Conservation (phyloP, 1,284 basidiomycete species). For the Mycena citricolor region DNA sequence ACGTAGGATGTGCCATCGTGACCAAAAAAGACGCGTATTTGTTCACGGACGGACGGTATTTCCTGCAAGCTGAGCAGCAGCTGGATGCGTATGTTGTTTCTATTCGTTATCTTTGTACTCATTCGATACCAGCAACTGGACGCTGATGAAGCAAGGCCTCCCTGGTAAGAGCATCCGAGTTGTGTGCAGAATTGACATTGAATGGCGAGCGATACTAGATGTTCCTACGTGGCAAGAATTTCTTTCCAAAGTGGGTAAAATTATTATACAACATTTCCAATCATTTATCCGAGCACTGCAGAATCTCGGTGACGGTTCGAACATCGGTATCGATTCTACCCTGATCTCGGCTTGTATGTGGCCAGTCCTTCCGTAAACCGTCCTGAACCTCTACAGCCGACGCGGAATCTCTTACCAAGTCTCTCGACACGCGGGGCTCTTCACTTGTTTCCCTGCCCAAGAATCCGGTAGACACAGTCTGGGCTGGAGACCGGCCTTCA, state of each 20-base stretch:
- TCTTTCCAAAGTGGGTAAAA: conserved; percentile 60
- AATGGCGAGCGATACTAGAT: conserved; percentile 43
- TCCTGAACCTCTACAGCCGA: conserved; percentile 43
- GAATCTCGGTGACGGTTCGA: conserved; percentile 31
- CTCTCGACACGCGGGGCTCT: conserved; percentile 52
- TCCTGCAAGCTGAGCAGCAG: conserved; percentile 88
- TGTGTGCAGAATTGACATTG: neutral
- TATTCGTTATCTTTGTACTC: conserved; percentile 2
- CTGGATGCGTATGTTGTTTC: conserved; percentile 64
- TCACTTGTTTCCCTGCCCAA: conserved; percentile 60
- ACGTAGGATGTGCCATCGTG: conserved; percentile 75
- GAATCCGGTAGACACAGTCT: conserved; percentile 85
- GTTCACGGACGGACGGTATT: conserved; percentile 95
- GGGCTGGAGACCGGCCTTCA: conserved; percentile 68
- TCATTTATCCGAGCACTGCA: conserved; percentile 4
- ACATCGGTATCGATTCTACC: conserved; percentile 82
- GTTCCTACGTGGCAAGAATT: conserved; percentile 92
- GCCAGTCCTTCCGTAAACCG: conserved; percentile 2
- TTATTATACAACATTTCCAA: neutral
- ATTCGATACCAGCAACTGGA: conserved; percentile 82
- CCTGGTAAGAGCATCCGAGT: conserved; percentile 46
- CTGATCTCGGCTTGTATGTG: conserved; percentile 65
- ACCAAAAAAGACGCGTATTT: conserved; percentile 72
- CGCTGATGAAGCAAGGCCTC: conserved; percentile 87
- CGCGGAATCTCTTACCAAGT: conserved; percentile 54